A percentile compares a stretch with the other conserved stretches of the same genome.
phyloP scores from a whole-genome alignment of 495 filamentous ascomycete species.

The Podospora didyma region DNA sequence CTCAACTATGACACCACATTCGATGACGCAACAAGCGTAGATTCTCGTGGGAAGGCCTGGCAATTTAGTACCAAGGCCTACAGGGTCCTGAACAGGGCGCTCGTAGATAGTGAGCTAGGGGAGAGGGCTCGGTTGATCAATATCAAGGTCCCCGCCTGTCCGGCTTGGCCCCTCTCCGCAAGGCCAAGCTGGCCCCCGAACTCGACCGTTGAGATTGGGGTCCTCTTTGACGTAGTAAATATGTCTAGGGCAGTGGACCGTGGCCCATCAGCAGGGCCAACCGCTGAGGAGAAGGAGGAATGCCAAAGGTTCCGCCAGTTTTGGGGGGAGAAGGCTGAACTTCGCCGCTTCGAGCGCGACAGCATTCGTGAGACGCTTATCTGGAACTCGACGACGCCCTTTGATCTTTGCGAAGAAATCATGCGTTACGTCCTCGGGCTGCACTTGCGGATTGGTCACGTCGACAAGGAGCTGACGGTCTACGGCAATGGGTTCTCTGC shows the following conservation, averaged over 20 bases:
- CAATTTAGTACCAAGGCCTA: slow-evolving; percentile 51
- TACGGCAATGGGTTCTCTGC: slow-evolving; percentile 58
- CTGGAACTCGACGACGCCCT: slow-evolving; percentile 62
- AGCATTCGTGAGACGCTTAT: slow-evolving; percentile 74
- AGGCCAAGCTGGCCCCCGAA: slow-evolving; percentile 18
- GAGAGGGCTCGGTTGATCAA: slow-evolving; percentile 68
- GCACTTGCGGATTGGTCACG: slow-evolving; percentile 49
- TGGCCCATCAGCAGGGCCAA: slow-evolving; percentile 61
- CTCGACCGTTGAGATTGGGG: slow-evolving; percentile 52
- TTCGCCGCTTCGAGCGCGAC: slow-evolving; percentile 71
- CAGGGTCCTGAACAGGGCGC: slow-evolving; percentile 58
- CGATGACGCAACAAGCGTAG: slow-evolving; percentile 14
- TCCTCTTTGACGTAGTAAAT: slow-evolving; percentile 68
- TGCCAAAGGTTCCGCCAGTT: slow-evolving; percentile 66
- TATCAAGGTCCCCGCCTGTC: slow-evolving; percentile 37
- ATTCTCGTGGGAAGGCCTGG: slow-evolving; percentile 29
- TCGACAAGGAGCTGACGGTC: slow-evolving; percentile 49
- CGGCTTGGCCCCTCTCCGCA: slow-evolving; percentile 39
- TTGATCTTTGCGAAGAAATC: slow-evolving; percentile 72
- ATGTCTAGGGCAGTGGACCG: slow-evolving; percentile 73
- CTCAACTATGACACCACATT: slow-evolving; percentile 17
- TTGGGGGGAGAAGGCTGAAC: slow-evolving; percentile 71
- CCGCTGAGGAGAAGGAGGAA: slow-evolving; percentile 65
- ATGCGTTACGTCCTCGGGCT: slow-evolving; percentile 63
- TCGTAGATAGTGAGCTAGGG: slow-evolving; percentile 44